Base-by-base conservation (phyloP, 2,329 filamentous ascomycete genomes). In the Microsporum audouinii region DNA sequence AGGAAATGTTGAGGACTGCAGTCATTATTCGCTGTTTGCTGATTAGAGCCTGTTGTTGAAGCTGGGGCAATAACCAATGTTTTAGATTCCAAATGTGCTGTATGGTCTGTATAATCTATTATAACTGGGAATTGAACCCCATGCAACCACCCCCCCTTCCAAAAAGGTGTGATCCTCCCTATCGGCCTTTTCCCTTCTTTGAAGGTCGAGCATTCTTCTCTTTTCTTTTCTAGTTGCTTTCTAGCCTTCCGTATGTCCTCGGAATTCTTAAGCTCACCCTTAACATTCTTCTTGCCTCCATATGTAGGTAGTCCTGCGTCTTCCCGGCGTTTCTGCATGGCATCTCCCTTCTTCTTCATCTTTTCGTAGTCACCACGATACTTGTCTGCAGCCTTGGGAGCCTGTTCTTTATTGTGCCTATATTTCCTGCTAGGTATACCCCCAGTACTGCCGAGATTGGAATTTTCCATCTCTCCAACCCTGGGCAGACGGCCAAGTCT, bases 321-420 rank as follows among this genome's bases (percentile, higher is more conserved):
- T 33, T 70, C 61, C 60, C 70, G 67, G 23, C 72, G 91, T 79
- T 96, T 89, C 76, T 88, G 88, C 53, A 92, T 91, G 71, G 91
- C 91, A 14, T 85, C 84, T 17, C 94, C 87, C 71, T 89, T 86
- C 85, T 91, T 91, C 85, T 94, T 96, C 77, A 88, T 86, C 71
- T 86, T 85, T 66, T 95, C 81, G 76, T 89, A 99, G 76, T 99
- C 92, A 73, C 92, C 91, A 63, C 94, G 83, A 75, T 83, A 92
- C 77, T 88, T 92, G 79, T 99, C 94, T 5, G 94, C 91, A 68
- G 89, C 85, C 80, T 96, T 97, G 65, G 95, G 94, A 61, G 91
- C 91, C 76, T 83, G 86, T 72, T 94, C 87, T 74, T 86, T 84
- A 76, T 88, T 92, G 78, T 99, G 94, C 78, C 88, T 89, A 79